phyloP scores from a whole-genome alignment of 2,329 filamentous ascomycete species.

The Sporothrix curviconia region DNA sequence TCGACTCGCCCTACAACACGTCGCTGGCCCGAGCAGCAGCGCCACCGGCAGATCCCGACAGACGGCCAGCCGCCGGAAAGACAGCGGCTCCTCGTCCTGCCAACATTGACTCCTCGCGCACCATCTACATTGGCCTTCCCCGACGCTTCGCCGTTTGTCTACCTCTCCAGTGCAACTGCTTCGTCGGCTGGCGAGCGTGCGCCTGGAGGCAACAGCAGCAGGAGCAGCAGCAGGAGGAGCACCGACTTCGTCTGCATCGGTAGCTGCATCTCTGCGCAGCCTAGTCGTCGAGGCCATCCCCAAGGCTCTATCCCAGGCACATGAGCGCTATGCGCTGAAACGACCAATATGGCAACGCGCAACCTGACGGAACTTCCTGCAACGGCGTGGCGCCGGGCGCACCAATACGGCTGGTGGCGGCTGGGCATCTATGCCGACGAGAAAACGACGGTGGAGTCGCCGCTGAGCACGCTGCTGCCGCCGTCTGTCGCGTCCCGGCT shows the following conservation, averaged over 20 bases:
- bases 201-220: neutral
- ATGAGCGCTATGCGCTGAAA: constrained; percentile 63
- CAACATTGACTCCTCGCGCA: constrained; percentile 58
- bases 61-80: constrained; percentile 22
- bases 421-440: constrained; percentile 72
- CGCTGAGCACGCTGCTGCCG: constrained; percentile 47
- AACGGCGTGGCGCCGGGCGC: constrained; percentile 61
- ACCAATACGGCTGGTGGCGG: constrained; percentile 68
- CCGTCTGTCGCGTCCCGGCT: constrained; percentile 30
- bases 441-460: constrained; percentile 42
- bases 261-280: constrained; percentile 60
- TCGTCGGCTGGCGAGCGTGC: constrained; percentile 11
- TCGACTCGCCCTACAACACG: constrained; percentile 74
- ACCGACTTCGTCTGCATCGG: no score
- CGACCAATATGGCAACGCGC: constrained; percentile 62
- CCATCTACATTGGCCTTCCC: constrained; percentile 79
- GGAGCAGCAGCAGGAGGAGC: no score
- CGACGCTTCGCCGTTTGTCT: constrained; percentile 70
- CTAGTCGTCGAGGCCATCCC: constrained; percentile 74
- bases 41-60: constrained; percentile 24
- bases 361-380: constrained; percentile 64
- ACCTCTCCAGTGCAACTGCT: constrained; percentile 48
- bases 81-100: constrained; percentile 21
- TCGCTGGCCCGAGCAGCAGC: constrained; percentile 38
- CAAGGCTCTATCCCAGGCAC: constrained; percentile 70